Evolutionary conservation across 2,329 filamentous ascomycete species (phyloP).

Genomic region (Fulvia fulva): DNA sequence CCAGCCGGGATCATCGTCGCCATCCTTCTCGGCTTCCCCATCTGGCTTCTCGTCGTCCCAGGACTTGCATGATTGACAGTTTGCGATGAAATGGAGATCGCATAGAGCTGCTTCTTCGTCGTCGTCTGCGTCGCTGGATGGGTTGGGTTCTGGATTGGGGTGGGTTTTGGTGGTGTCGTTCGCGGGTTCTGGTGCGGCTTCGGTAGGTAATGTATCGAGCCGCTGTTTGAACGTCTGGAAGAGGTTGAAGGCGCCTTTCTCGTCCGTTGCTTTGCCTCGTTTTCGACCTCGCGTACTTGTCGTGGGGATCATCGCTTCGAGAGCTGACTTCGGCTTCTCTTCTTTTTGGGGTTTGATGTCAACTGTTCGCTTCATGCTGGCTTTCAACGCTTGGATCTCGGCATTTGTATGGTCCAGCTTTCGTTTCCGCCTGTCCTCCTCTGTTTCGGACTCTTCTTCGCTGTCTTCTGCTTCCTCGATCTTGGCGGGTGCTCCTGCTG

Average conservation of each 20-base stretch:
- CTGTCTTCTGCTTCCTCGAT: constrained; percentile 5
- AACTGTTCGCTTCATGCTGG: constrained; percentile 68
- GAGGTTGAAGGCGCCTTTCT: constrained; percentile 60
- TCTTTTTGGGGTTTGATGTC: constrained; percentile 37
- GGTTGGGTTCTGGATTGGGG: constrained; percentile 6
- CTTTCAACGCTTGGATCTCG: constrained; percentile 75
- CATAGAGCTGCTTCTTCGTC: constrained; percentile 70
- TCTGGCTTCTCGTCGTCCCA: constrained; percentile 71
- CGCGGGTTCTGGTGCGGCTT: constrained; percentile 1
- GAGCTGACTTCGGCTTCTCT: constrained; percentile 60
- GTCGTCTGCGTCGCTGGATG: constrained; percentile 44
- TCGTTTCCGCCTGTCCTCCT: constrained; percentile 16
- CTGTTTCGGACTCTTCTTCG: constrained; percentile 25
- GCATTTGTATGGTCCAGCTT: constrained; percentile 67
- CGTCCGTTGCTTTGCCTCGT: constrained; percentile 51
- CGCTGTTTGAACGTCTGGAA: constrained; percentile 77
- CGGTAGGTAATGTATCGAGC: constrained; percentile 50
- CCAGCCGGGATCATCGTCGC: constrained; percentile 63
- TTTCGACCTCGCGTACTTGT: constrained; percentile 69
- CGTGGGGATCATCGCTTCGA: constrained; percentile 71
- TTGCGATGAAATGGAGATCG: constrained; percentile 91
- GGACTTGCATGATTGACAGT: constrained; percentile 84
- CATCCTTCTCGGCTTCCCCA: constrained; percentile 48
- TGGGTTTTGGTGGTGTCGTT: constrained; percentile 7
- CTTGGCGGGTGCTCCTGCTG: neutral